These are phyloP conservation scores for Brassica balearica DNA, from an alignment of 441 rosid species.

Conservation along the genomic window DNA sequence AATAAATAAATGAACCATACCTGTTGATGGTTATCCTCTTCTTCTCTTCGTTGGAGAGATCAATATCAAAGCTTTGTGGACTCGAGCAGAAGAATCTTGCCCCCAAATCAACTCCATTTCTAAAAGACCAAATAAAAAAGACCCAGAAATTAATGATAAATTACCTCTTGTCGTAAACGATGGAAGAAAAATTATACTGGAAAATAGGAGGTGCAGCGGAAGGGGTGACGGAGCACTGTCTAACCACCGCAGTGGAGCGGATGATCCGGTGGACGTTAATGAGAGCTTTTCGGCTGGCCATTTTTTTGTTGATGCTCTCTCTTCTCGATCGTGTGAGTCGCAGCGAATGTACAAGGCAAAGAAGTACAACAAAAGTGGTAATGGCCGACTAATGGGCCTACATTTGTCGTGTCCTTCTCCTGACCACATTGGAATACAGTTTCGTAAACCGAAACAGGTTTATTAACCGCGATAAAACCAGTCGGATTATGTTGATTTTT, in stretches of 20 bases:
- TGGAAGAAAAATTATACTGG: conserved; percentile 16
- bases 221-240: conserved; percentile 37
- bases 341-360: not conserved
- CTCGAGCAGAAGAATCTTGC: conserved; percentile 48
- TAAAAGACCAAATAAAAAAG: conserved; percentile 9
- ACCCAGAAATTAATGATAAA: too few species aligned
- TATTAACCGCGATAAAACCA: too few species aligned
- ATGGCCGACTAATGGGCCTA: too few species aligned
- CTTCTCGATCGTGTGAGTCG: too few species aligned
- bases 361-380: not conserved
- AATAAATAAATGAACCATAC: conserved; percentile 31
- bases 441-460: too few species aligned
- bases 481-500: too few species aligned
- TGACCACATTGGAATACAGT: not conserved
- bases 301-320: conserved; percentile 14
- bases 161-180: too few species aligned
- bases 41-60: conserved; percentile 74
- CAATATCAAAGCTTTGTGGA: conserved; percentile 50
- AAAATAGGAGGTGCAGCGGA: not conserved
- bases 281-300: conserved; percentile 64
- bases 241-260: conserved; percentile 21
- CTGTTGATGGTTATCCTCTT: conserved; percentile 79
- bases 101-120: conserved; percentile 53
- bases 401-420: conserved; percentile 25
- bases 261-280: conserved; percentile 52